A percentile compares a stretch with the other conserved stretches of the same genome.
phyloP scores from a whole-genome alignment of 148 eudicot genomes.

The Chenopodium formosanum region DNA sequence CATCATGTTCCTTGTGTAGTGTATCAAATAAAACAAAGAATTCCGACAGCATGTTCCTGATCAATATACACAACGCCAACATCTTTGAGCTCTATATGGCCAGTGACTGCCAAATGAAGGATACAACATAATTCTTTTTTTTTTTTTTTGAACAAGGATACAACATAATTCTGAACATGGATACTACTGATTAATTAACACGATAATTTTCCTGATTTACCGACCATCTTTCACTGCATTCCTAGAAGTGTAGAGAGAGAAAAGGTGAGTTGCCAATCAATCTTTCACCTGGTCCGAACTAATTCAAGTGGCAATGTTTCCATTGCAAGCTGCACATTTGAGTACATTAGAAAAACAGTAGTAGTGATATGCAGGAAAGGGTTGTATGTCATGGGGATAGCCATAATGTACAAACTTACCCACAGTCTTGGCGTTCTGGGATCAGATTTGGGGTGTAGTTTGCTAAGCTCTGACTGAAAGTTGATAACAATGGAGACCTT shows the following conservation, averaged over 20 bases:
- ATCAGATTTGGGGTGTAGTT: constrained; percentile 55
- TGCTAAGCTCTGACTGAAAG: constrained; percentile 57
- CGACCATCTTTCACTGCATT: neutral
- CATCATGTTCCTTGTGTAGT: no score
- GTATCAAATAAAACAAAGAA: no score
- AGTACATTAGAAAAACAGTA: constrained; percentile 5
- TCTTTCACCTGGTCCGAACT: constrained; percentile 44
- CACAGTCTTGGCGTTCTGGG: constrained; percentile 59
- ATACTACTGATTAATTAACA: no score
- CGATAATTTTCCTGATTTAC: no score
- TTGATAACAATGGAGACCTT: constrained; percentile 54
- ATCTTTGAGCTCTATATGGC: no score
- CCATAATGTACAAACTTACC: constrained; percentile 41
- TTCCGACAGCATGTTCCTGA: no score
- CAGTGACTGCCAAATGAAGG: no score
- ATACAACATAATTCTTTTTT: no score
- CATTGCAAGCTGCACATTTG: constrained; percentile 51
- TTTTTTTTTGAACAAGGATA: no score
- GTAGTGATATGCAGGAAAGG: neutral
- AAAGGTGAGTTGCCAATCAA: neutral
- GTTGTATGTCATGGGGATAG: neutral
- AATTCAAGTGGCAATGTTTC: constrained; percentile 70
- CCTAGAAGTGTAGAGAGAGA: neutral
- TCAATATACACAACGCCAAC: no score
- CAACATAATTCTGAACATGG: no score